Conservation (phyloP, 2,329 filamentous ascomycete genomes). For the Botrytis aclada region DNA sequence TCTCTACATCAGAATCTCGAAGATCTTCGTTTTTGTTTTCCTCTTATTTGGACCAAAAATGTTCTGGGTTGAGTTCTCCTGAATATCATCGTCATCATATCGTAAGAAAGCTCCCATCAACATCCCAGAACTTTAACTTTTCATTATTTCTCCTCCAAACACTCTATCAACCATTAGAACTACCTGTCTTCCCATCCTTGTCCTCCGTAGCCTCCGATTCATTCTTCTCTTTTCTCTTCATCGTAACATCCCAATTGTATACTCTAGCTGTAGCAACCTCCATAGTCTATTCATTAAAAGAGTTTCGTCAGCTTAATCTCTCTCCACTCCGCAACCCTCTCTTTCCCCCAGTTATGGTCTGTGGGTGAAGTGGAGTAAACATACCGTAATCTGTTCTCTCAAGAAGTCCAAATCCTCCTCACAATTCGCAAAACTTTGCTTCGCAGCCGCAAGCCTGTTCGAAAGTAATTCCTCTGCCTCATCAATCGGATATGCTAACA, state of each 20-base stretch:
- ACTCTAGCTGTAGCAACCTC: constrained; percentile 94
- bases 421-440: constrained; percentile 78
- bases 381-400: constrained; percentile 90
- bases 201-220: constrained; percentile 50
- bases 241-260: constrained; percentile 99
- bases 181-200: constrained; percentile 34
- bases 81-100: constrained; percentile 13
- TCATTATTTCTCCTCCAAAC: constrained; percentile 18
- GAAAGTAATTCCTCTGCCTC: constrained; percentile 79
- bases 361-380: constrained; percentile 34
- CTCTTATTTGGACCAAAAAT: background rate
- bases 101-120: background rate
- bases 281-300: constrained; percentile 46
- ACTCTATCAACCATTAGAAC: constrained; percentile 34
- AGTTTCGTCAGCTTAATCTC: constrained; percentile 19
- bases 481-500: constrained; percentile 88
- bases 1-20: constrained; percentile 3
- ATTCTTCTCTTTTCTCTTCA: constrained; percentile 85
- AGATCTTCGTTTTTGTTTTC: background rate
- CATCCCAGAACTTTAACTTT: constrained; percentile 3
- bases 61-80: constrained; percentile 9
- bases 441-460: constrained; percentile 75
- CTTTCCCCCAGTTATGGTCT: background rate
- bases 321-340: background rate
- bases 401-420: constrained; percentile 96